Evolutionary conservation across 495 filamentous ascomycete species (phyloP).

Genomic region (Hypoxylon crocopeplum): DNA sequence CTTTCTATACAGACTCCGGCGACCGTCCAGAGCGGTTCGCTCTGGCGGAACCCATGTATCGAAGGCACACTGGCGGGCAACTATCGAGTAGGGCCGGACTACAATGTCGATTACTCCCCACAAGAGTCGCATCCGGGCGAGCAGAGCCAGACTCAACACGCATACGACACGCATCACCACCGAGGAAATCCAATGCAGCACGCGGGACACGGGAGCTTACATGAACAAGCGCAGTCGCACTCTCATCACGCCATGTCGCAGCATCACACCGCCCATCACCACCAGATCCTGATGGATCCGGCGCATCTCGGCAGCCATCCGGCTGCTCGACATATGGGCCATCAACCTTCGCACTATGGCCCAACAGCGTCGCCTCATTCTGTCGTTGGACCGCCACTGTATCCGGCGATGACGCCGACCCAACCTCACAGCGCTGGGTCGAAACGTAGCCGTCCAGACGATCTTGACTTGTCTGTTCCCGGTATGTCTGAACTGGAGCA

Average conservation of each 20-base stretch:
- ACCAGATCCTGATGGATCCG: conserved; percentile 57
- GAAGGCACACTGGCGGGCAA: conserved; percentile 71
- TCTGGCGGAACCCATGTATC: conserved; percentile 77
- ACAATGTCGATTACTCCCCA: conserved; percentile 69
- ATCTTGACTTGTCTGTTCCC: conserved; percentile 57
- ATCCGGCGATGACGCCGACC: conserved; percentile 52
- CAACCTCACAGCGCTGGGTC: conserved; percentile 51
- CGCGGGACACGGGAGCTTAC: conserved; percentile 52
- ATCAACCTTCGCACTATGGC: conserved; percentile 54
- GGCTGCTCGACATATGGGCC: conserved; percentile 53
- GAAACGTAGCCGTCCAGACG: conserved; percentile 56
- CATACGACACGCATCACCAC: conserved; percentile 60
- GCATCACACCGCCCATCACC: conserved; percentile 57
- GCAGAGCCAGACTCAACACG: conserved; percentile 57
- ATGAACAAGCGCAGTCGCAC: conserved; percentile 51
- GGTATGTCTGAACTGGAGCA: conserved; percentile 57
- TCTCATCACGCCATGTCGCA: conserved; percentile 58
- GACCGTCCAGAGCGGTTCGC: conserved; percentile 72
- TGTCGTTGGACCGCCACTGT: conserved; percentile 50
- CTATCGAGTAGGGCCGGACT: conserved; percentile 64
- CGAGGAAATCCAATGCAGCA: conserved; percentile 46
- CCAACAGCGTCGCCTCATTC: conserved; percentile 50
- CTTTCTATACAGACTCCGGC: conserved; percentile 62
- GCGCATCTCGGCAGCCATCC: conserved; percentile 53
- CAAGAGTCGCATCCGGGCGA: conserved; percentile 65